Base-by-base conservation (phyloP, 805 yeast species). In the Lipomyces starkeyi region DNA sequence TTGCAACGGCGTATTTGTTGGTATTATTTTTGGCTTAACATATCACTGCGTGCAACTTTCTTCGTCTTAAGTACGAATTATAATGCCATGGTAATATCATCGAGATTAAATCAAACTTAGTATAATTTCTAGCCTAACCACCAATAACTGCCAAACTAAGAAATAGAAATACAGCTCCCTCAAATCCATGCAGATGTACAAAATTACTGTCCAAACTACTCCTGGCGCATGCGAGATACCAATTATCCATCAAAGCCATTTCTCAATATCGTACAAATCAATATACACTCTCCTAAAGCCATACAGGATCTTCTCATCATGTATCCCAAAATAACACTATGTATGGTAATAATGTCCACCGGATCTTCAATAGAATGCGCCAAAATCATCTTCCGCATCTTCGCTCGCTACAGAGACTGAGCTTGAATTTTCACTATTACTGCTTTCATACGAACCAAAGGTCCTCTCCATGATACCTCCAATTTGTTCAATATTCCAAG, bases 1-100 rank as follows among this genome's bases (percentile, higher is more conserved):
- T 5, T n/a, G n/a, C 32, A 7, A 53, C n/a, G 56, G 56, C 56
- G 32, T 22, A 25, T 25, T 27, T 5, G 29, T 13, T 53, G 56
- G 56, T 22, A 53, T 53, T 53, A 25, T 53, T 53, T 53, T 22
- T 53, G 17, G 32, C 34, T 53, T 25, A 43, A 17, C 49, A n/a
- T n/a, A n/a, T 43, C n/a, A 17, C 2, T 17, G 5, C 49, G 1
- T 37, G 17, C 17, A 14, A 13, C 43, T 37, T 37, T 13, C 32
- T 37, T 37, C 17, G 40, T 37, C 5, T 13, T 37, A 2, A 37
- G 13, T 37, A 14, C 13, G 17, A 5, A 27, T 1, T 29, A 4
- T 37, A 37, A 37, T 37, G 17, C 17, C 43, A 37, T 37, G 14
- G 43, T 37, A 37, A 37, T 37, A 37, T 37, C 43, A 37, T 37